Evolutionary conservation across 305 asterid species (phyloP), one percentile per base, ranked within the genome.

Genomic region (Galium porrigens): DNA sequence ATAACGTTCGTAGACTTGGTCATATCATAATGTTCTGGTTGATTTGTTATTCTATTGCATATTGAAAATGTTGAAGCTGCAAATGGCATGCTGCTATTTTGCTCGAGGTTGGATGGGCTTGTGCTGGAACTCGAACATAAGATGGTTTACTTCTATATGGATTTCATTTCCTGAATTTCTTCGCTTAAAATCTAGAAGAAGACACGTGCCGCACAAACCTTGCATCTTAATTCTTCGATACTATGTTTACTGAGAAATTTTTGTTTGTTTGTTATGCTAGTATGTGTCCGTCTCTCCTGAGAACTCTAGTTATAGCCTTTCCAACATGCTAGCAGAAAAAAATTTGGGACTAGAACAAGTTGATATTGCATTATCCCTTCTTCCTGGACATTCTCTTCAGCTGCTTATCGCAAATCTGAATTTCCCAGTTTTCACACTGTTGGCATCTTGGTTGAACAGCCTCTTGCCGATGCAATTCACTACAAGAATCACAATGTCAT

Each of bases 381-480:
- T 32, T 61, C 25, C 34, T 30, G 29, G 10, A 69, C 58, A 3
- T 63, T 54, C 39, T 51, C 7, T 46, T 14, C 55, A 32, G 46
- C 17, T 36, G 15, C 53, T 18, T 32, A 48, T 30, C 18, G 17
- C 37, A 18, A 6, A 25, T 14, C 20, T 61, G 25, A 55, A 29
- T 5, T 41, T 53, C 41, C 34, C 22, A 34, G 5, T 56, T 51
- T 49, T 22, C 39, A 63, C 46, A 48, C 58, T 64, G 42, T 20
- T 44, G 68, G 65, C 61, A 10, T 69, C 64, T 70, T 69, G 39
- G 72, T 44, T 67, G 58, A 61, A 73, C 84, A 87, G 96, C 97
- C 97, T 58, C 90, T 90, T 46, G 89, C 87, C 66, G 97, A 90
- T 76, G 95, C 97, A 56, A 75, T 78, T 65, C 95, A 90, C 76